Evolutionary conservation across 192 early-diverging fungal genomes (phyloP), one percentile per base, ranked within the genome.

Genomic region (Coemansia sp.): DNA sequence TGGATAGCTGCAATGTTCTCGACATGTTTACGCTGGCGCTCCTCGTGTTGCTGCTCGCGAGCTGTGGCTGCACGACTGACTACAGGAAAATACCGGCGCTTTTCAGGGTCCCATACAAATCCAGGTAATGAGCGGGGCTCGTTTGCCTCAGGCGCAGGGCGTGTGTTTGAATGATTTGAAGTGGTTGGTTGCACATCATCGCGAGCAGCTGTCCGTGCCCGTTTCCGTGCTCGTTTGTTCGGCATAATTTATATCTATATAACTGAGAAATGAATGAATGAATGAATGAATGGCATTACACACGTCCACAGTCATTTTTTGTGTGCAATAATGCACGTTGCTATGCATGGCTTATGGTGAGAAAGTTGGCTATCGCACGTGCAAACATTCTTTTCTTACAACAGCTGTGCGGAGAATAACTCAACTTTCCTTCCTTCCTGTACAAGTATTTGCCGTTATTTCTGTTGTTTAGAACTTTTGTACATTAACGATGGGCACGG

Each of bases 71-170:
- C 68, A 2, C 76, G 63, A 25, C 63, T 79, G 19, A 53, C 14
- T 9, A 24, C 64, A 2, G 76, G 76, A 27, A 79, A 79, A 45
- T 79, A 79, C 37, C 71, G 67, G 25, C 55, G 60, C 15, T 63
- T 73, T 27, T 79, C 67, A 5, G 60, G 64, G 35, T 79, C 71
- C 71, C 71, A 79, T 29, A 73, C 63, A 65, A 79, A 79, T 15
- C 76, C 76, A 6, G 76, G 76, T 14, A 79, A 57, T 7, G 57
- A 8, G 12, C 58, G 66, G 48, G 66, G 53, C 41, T 60, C 24
- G 24, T n/a, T 27, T 52, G 48, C 27, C 47, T 2, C 41, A n/a
- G 41, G 1, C 4, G 41, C 41, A 45, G 41, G 9, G 7, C 41
- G 41, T 4, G 41, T n/a, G 15, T 45, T 9, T 35, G 32, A 8